phyloP scores from a whole-genome alignment of 116 monocot species.

The Iris pallida region DNA sequence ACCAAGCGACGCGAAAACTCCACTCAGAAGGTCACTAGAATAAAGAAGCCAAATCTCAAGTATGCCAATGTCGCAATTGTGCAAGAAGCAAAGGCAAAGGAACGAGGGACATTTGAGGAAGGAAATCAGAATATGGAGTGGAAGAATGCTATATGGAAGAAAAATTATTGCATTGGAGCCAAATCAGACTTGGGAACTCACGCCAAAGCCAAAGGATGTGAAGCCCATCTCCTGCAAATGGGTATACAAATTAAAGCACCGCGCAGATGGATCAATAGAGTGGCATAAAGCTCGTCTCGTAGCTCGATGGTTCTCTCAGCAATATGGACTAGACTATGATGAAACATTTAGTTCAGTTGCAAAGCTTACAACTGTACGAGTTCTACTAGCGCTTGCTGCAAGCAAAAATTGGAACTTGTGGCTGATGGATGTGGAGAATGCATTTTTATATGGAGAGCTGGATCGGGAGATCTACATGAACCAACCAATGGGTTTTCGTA shows the following conservation, averaged over 20 bases:
- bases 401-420: no score
- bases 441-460: no score
- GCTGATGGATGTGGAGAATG: no score
- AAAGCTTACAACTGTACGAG: slow-evolving; percentile 3
- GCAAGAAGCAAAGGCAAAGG: not conserved
- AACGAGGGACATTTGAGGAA: not conserved
- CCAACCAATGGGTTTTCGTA: not conserved
- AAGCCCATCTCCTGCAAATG: slow-evolving; percentile 6
- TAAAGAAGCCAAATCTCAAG: not conserved
- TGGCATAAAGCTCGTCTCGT: not conserved
- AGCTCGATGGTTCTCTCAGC: not conserved
- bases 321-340: not conserved
- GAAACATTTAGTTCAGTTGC: not conserved
- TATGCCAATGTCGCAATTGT: not conserved
- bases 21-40: not conserved
- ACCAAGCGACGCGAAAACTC: not conserved
- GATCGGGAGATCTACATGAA: no score
- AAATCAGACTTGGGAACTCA: slow-evolving; percentile 17
- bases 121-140: not conserved
- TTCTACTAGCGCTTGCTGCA: no score
- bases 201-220: slow-evolving; percentile 3
- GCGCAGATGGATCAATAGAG: not conserved
- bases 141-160: slow-evolving; percentile 5
- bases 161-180: not conserved
- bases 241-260: not conserved